Evolutionary conservation across 768 basidiomycete genomes (phyloP).

Genomic region (Asterophora lycoperdoides): DNA sequence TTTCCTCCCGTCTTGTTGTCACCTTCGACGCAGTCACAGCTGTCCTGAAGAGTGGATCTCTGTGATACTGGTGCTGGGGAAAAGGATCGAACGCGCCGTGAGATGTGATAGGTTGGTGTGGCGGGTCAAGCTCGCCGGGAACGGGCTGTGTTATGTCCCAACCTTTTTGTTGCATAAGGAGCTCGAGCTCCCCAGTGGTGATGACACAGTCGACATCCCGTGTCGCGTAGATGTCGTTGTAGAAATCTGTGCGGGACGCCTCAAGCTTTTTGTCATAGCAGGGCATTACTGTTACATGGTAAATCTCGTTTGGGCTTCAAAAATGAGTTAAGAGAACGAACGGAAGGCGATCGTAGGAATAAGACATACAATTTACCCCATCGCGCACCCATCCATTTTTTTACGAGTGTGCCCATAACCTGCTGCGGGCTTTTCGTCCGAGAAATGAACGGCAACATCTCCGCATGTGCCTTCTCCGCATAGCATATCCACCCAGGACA

Average conservation of each 20-base stretch:
- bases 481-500: slow-evolving; percentile 99
- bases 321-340: neutral
- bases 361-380: slow-evolving; percentile 65
- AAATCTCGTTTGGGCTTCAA: slow-evolving; percentile 77
- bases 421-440: slow-evolving; percentile 91
- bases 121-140: slow-evolving; percentile 41
- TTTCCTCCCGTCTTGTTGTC: neutral
- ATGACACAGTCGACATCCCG: slow-evolving; percentile 97
- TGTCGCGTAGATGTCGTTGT: slow-evolving; percentile 73
- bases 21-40: slow-evolving; percentile 5
- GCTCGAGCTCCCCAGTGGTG: slow-evolving; percentile 90
- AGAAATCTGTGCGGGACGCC: slow-evolving; percentile 92
- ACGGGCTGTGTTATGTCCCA: slow-evolving; percentile 70
- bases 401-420: slow-evolving; percentile 90
- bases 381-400: slow-evolving; percentile 72
- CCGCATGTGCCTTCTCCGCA: slow-evolving; percentile 94
- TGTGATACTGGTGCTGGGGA: neutral
- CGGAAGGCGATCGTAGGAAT: neutral
- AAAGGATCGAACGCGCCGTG: slow-evolving; percentile 10
- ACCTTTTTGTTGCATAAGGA: slow-evolving; percentile 75
- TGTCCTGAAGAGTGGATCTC: neutral
- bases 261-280: slow-evolving; percentile 99
- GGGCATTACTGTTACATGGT: slow-evolving; percentile 97
- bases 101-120: slow-evolving; percentile 16
- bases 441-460: slow-evolving; percentile 89